phyloP scores from a whole-genome alignment of 805 yeast genomes.

The Cyberlindnera petersonii region DNA sequence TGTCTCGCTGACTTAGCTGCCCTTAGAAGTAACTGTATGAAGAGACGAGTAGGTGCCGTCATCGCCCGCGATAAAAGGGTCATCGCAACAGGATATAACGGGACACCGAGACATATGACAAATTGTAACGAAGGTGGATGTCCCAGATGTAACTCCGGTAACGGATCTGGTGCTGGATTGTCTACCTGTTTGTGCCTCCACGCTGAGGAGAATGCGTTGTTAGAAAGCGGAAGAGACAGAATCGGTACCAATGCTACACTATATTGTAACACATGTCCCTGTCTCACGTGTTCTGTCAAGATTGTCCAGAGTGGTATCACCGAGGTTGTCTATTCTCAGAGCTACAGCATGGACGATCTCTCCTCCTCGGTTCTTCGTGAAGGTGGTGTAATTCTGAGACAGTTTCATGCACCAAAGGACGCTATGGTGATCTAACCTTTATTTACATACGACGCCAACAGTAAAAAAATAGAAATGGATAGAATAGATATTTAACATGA shows the following conservation, averaged over 20 bases:
- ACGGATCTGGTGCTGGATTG: slow-evolving; percentile 56
- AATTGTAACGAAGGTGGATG: slow-evolving; percentile 98
- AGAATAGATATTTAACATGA: not conserved
- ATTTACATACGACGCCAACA: too few species aligned
- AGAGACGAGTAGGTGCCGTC: slow-evolving; percentile 94
- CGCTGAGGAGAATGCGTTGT: slow-evolving; percentile 94
- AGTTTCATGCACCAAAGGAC: slow-evolving; percentile 36
- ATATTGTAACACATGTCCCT: slow-evolving; percentile 97
- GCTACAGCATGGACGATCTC: slow-evolving; percentile 86
- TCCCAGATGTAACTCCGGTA: slow-evolving; percentile 74
- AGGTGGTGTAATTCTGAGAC: slow-evolving; percentile 72
- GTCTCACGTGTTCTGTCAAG: slow-evolving; percentile 92
- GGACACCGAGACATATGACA: slow-evolving; percentile 83
- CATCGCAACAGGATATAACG: slow-evolving; percentile 95
- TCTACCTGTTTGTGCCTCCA: slow-evolving; percentile 90
- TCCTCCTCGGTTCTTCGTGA: slow-evolving; percentile 66
- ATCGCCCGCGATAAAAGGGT: slow-evolving; percentile 82
- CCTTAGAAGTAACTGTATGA: slow-evolving; percentile 91
- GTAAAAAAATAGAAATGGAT: not conserved
- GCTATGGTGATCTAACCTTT: slow-evolving; percentile 15
- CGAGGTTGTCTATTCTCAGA: slow-evolving; percentile 90
- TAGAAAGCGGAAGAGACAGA: slow-evolving; percentile 92
- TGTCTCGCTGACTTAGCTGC: slow-evolving; percentile 90
- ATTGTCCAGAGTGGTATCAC: slow-evolving; percentile 88
- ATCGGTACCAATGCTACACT: slow-evolving; percentile 59